Conservation (phyloP, 768 basidiomycete species). For the Termitomyces sp. region DNA sequence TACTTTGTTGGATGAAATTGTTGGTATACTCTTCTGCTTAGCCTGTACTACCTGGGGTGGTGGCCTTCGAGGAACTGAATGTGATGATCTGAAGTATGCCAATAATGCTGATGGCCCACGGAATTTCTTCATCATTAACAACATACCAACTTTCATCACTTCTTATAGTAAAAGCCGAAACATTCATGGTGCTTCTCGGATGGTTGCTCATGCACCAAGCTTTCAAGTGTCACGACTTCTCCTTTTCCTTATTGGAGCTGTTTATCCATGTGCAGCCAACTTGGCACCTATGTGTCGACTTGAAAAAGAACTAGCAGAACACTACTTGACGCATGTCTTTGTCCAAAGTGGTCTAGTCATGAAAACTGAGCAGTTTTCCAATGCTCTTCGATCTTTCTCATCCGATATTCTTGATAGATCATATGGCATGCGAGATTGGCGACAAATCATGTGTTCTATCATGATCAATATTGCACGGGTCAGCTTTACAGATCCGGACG, state of each 20-base stretch:
- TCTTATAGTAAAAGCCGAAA: background rate
- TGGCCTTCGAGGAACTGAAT: background rate
- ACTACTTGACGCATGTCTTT: background rate
- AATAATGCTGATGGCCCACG: background rate
- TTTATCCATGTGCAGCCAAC: too few relatives aligned
- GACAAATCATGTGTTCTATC: background rate
- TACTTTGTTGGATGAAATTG: background rate
- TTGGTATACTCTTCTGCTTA: background rate
- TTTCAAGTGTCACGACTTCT: background rate
- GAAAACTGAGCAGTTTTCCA: background rate
- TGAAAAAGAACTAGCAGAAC: slow-evolving; percentile 34
- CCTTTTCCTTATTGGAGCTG: too few relatives aligned
- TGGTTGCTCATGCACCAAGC: background rate
- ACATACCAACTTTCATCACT: background rate
- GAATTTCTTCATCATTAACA: background rate
- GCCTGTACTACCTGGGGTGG: background rate
- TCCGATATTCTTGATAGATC: background rate
- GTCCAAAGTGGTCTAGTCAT: background rate
- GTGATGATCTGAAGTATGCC: background rate
- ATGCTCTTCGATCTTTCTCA: background rate
- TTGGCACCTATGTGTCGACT: too few relatives aligned
- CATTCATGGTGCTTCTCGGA: background rate
- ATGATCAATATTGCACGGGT: background rate
- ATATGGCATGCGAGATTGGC: background rate
- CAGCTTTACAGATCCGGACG: background rate